These are phyloP conservation scores for Deinandra increscens DNA, from an alignment of 129 eudicot species.

Conservation along the genomic window DNA sequence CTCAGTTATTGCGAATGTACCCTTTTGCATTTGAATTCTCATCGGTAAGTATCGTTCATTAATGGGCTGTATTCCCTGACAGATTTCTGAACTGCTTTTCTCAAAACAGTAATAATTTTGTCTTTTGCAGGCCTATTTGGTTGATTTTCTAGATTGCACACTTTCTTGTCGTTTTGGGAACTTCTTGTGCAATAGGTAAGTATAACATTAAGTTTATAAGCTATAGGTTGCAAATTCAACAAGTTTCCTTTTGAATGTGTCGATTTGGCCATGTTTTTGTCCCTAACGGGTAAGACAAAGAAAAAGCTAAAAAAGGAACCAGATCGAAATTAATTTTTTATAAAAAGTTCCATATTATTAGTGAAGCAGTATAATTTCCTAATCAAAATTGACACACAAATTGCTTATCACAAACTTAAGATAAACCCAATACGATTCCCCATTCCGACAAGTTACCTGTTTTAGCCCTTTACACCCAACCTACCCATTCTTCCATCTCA, in stretches of 20 bases:
- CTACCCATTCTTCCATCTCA: background rate
- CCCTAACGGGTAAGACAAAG: background rate
- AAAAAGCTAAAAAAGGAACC: background rate
- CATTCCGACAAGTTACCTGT: background rate
- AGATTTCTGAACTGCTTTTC: background rate
- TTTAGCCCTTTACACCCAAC: background rate
- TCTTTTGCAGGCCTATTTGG: conserved; percentile 72
- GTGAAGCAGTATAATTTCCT: background rate
- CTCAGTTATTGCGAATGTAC: conserved; percentile 90
- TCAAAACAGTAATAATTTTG: conserved; percentile 8
- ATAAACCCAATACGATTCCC: background rate
- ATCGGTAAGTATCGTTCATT: conserved; percentile 56
- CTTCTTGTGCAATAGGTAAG: conserved; percentile 90
- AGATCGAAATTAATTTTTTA: background rate
- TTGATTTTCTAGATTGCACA: conserved; percentile 75
- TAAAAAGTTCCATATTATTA: background rate
- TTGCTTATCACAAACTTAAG: background rate
- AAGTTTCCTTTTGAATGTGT: background rate
- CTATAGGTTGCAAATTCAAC: background rate
- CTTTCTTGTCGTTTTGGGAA: conserved; percentile 97
- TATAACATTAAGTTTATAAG: background rate
- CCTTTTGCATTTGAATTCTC: conserved; percentile 94
- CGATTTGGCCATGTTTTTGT: background rate
- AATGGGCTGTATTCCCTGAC: conserved; percentile 1
- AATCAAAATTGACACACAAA: background rate